Percentiles rank a stretch among this genome's conserved stretches.
Evolutionary conservation across 768 basidiomycete species (phyloP).

Genomic region (Mycena albidolilacea): DNA sequence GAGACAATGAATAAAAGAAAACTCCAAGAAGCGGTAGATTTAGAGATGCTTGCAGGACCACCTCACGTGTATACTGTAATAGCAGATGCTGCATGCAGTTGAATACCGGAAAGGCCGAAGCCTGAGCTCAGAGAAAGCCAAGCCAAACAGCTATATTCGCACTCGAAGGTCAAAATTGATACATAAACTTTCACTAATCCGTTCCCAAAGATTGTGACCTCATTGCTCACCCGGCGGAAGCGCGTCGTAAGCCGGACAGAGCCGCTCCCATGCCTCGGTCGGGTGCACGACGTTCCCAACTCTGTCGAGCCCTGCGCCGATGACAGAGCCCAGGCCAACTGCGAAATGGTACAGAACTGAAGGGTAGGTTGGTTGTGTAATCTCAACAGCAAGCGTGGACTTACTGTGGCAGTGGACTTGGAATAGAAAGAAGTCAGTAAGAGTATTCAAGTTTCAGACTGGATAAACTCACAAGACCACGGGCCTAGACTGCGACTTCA

Average conservation of each 20-base stretch:
- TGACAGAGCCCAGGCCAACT: constrained; percentile 42
- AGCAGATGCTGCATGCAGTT: constrained; percentile 2
- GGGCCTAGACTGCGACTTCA: constrained; percentile 3
- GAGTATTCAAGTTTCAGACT: constrained; percentile 2
- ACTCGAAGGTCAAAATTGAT: not conserved
- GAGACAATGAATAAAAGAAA: not conserved
- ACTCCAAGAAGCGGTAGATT: not conserved
- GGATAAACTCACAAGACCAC: constrained; percentile 25
- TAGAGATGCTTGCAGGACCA: not conserved
- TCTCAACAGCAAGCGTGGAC: not conserved
- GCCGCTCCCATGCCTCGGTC: constrained; percentile 37
- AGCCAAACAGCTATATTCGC: constrained; percentile 1
- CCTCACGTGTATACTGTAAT: not conserved
- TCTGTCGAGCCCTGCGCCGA: constrained; percentile 32
- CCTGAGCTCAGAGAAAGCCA: constrained; percentile 4
- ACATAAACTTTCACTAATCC: not conserved
- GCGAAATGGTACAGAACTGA: constrained; percentile 41
- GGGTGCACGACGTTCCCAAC: constrained; percentile 34
- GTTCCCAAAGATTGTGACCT: constrained; percentile 13
- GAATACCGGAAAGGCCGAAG: constrained; percentile 5
- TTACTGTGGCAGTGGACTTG: constrained; percentile 28
- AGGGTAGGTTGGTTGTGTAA: constrained; percentile 4
- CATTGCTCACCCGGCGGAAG: constrained; percentile 29
- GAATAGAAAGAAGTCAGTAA: constrained; percentile 5
- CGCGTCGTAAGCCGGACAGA: constrained; percentile 33